These are phyloP conservation scores for Pestalotiopsis sp. DNA, from an alignment of 2,329 filamentous ascomycete species.

Conservation along the genomic window DNA sequence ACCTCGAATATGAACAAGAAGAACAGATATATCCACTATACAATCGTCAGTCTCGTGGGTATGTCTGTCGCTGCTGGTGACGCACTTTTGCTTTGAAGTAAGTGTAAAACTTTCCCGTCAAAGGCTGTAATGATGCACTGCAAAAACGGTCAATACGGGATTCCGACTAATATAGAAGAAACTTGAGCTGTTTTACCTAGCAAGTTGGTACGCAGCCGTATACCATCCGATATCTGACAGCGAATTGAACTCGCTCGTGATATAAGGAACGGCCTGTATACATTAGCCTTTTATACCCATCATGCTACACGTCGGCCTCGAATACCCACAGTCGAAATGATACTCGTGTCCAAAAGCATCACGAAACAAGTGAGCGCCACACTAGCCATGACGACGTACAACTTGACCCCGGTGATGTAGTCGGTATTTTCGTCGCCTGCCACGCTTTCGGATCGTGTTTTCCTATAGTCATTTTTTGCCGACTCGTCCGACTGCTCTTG, in stretches of 20 bases:
- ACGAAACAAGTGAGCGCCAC: slow-evolving; percentile 48
- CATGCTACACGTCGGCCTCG: background rate
- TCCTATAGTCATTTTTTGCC: background rate
- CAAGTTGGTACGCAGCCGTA: slow-evolving; percentile 16
- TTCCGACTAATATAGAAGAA: background rate
- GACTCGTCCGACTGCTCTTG: background rate
- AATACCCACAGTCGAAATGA: slow-evolving; percentile 50
- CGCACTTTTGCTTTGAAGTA: slow-evolving; percentile 36
- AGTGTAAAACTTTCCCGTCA: slow-evolving; percentile 44
- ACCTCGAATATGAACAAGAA: slow-evolving; percentile 55
- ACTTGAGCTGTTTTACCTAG: background rate
- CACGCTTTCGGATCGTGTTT: too few species aligned
- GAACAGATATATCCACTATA: slow-evolving; percentile 34
- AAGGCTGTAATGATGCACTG: slow-evolving; percentile 17
- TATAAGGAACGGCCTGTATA: slow-evolving; percentile 16
- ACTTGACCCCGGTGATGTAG: slow-evolving; percentile 28
- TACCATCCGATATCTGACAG: slow-evolving; percentile 21
- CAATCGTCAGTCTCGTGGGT: background rate
- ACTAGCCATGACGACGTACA: slow-evolving; percentile 28
- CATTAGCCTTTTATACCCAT: background rate
- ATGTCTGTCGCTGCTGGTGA: background rate
- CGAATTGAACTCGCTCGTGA: slow-evolving; percentile 19
- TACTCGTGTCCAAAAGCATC: slow-evolving; percentile 54
- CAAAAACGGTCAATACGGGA: background rate
- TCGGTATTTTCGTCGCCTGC: slow-evolving; percentile 18